Evolutionary conservation across 169 alveolate species (phyloP).

Genomic region (Eimeria maxima): DNA sequence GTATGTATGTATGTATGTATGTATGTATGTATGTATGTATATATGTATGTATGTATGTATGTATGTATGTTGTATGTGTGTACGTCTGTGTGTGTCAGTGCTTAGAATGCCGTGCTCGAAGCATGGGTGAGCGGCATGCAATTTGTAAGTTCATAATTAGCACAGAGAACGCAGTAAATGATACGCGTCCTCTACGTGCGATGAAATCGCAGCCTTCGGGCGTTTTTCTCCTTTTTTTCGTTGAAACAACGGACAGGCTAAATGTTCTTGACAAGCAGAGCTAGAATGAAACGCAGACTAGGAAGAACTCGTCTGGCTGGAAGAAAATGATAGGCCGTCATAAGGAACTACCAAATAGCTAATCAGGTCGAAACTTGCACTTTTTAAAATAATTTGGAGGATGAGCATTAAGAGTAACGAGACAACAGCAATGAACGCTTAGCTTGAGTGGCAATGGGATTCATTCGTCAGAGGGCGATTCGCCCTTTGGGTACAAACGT

Average conservation of each 20-base stretch:
- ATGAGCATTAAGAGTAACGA: not conserved
- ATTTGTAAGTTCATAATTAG: not conserved
- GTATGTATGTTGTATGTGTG: no score
- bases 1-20: no score
- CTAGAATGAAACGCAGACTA: not conserved
- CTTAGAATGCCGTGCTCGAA: not conserved
- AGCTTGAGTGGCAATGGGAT: not conserved
- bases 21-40: no score
- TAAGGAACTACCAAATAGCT: not conserved
- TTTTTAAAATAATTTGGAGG: no score
- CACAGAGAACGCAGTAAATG: not conserved
- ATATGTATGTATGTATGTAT: no score
- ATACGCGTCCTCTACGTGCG: not conserved
- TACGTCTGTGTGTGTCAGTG: no score
- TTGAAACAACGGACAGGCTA: not conserved
- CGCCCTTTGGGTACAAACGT: not conserved
- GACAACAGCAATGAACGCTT: not conserved
- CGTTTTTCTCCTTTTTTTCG: not conserved
- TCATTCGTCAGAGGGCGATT: not conserved
- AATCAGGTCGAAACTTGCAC: not conserved
- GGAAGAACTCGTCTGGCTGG: not conserved
- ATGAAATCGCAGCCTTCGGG: constrained; percentile 5
- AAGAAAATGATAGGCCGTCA: not conserved
- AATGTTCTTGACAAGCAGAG: not conserved
- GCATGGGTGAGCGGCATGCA: no score